Evolutionary conservation across 768 basidiomycete species (phyloP).

Genomic region (Suillus discolor): DNA sequence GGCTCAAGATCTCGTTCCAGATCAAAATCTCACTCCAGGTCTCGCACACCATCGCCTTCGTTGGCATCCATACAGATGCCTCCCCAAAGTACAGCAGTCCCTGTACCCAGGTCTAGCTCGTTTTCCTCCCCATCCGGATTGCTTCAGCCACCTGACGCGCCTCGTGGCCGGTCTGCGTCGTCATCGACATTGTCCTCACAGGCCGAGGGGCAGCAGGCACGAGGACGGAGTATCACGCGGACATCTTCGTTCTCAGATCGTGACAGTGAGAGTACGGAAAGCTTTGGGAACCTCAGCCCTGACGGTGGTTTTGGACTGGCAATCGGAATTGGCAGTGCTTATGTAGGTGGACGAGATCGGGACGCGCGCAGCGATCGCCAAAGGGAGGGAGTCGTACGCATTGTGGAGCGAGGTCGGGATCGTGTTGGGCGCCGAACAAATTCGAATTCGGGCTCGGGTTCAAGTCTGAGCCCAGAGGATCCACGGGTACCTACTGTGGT

Average conservation of each 20-base stretch:
- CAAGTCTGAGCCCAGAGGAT: constrained; percentile 36
- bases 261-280: constrained; percentile 39
- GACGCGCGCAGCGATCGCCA: constrained; percentile 14
- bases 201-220: constrained; percentile 33
- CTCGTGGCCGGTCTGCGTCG: constrained; percentile 33
- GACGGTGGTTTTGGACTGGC: constrained; percentile 33
- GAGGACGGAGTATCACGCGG: constrained; percentile 59
- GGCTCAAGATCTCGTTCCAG: constrained; percentile 33
- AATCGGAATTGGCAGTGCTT: constrained; percentile 31
- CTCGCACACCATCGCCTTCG: constrained; percentile 49
- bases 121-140: constrained; percentile 25
- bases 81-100: constrained; percentile 12
- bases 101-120: constrained; percentile 16
- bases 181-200: constrained; percentile 37
- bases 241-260: constrained; percentile 59
- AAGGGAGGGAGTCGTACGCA: constrained; percentile 21
- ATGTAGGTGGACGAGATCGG: constrained; percentile 37
- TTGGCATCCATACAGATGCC: constrained; percentile 16
- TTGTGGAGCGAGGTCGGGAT: constrained; percentile 32
- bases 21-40: constrained; percentile 41
- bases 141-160: constrained; percentile 28
- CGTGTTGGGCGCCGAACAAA: constrained; percentile 26
- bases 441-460: constrained; percentile 36
- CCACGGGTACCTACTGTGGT: constrained; percentile 3
- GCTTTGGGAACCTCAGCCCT: constrained; percentile 42